Evolutionary conservation across 2,329 filamentous ascomycete genomes (phyloP).

Genomic region (Penicillium aurantiogriseum): DNA sequence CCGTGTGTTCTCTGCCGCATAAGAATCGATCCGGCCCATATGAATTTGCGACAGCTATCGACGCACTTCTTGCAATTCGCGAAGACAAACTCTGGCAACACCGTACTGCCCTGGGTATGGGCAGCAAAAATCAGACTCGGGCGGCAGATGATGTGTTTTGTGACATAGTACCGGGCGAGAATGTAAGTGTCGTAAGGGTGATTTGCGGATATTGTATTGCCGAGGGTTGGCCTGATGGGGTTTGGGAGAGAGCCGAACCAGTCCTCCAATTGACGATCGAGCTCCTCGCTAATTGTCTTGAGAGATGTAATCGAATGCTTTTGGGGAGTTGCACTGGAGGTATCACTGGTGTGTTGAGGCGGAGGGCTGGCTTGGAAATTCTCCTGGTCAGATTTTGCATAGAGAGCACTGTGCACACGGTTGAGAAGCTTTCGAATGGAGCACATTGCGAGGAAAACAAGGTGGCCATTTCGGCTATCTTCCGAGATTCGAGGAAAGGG

Average conservation of each 20-base stretch:
- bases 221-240: constrained; percentile 15
- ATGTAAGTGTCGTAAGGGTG: constrained; percentile 16
- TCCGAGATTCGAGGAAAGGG: constrained; percentile 17
- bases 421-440: constrained; percentile 20
- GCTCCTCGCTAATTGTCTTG: constrained; percentile 15
- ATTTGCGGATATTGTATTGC: constrained; percentile 1
- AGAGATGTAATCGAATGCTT: constrained; percentile 13
- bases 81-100: constrained; percentile 10
- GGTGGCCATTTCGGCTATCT: constrained; percentile 7
- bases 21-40: constrained; percentile 11
- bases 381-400: constrained; percentile 17
- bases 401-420: constrained; percentile 14
- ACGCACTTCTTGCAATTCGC: constrained; percentile 17
- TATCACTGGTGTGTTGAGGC: background rate
- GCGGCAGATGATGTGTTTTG: constrained; percentile 19
- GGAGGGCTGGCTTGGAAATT: background rate
- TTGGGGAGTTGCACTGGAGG: background rate
- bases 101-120: background rate
- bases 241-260: constrained; percentile 18
- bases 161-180: constrained; percentile 16
- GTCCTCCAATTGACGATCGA: constrained; percentile 14
- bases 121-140: constrained; percentile 18
- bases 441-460: constrained; percentile 21
- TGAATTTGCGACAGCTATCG: constrained; percentile 18
- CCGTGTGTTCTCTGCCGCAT: constrained; percentile 14